Conservation (phyloP, 805 yeast genomes). For the Wickerhamomyces bisporus region DNA sequence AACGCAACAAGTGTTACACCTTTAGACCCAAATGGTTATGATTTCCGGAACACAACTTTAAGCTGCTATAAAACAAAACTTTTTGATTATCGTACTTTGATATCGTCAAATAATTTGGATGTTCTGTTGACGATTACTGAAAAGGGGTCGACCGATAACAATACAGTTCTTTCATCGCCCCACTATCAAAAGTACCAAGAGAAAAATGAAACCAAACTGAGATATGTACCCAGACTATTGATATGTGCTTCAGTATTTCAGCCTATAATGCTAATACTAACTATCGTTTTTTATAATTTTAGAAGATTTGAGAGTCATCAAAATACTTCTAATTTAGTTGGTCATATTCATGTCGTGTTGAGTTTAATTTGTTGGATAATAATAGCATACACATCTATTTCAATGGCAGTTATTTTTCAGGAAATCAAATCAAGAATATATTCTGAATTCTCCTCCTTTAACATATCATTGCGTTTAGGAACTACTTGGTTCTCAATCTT, state of each 20-base stretch:
- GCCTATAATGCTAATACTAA: neutral
- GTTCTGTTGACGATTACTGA: neutral
- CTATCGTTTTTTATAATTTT: conserved; percentile 15
- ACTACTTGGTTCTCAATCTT: conserved; percentile 34
- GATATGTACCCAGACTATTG: neutral
- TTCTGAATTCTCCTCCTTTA: conserved; percentile 38
- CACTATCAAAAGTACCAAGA: neutral
- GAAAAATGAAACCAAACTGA: neutral
- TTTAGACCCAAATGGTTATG: neutral
- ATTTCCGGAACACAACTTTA: neutral
- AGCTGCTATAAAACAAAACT: neutral
- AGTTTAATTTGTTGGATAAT: conserved; percentile 31
- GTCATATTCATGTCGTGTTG: conserved; percentile 33
- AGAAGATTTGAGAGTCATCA: conserved; percentile 6
- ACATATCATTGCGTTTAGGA: conserved; percentile 41
- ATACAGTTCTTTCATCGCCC: neutral
- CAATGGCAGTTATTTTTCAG: conserved; percentile 28
- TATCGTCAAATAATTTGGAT: neutral
- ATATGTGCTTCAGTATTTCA: neutral
- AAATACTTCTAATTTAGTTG: conserved; percentile 15
- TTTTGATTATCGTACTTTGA: neutral
- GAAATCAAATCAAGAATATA: conserved; percentile 5
- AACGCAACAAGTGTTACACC: conserved; percentile 4
- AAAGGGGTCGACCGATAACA: neutral
- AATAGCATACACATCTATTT: conserved; percentile 26